Evolutionary conservation across 108 stramenopile genomes (phyloP), one percentile per base, ranked within the genome.

Genomic region (Nannochloropsis salina): DNA sequence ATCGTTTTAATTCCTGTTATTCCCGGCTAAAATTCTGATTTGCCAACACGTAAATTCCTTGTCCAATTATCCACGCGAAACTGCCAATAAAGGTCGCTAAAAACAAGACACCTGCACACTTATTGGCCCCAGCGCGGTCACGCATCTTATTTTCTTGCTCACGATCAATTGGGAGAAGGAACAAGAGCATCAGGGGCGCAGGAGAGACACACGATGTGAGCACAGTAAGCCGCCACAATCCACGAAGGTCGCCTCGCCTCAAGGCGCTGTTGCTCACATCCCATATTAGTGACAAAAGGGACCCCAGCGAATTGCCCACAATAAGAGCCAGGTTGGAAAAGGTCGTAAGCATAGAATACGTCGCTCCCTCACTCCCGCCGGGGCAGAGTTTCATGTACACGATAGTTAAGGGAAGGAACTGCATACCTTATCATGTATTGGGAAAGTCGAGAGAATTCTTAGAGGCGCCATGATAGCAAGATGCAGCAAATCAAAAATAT

Each of bases 351-450:
- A 92, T 85, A 9, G 92, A 90, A 80, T 92, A 92, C 20, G 87
- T 87, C n/a, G 92, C 89, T 11, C 91, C 92, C 80, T 92, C 92
- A 0, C 90, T 80, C 9, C 92, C 92, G 9, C 80, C 89, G 44
- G 92, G 92, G 84, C 91, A 92, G 51, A 92, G 83, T 42, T 83
- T 6, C 89, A 92, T 84, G 85, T 92, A 92, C 92, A 92, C 92
- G 86, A 92, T 92, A 84, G 91, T 92, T 43, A 92, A 45, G 18
- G 92, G 92, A 21, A 92, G 81, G 84, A 92, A 92, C 85, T 92
- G 91, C 41, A 92, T 87, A 20, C 91, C 47, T 80, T 31, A 31
- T 31, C 31, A 31, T 31, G 31, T 31, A 31, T 31, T 31, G 31
- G 31, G 31, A 31, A 31, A 31, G 31, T 31, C 31, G 31, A 31